These are phyloP conservation scores for Erodium texanum DNA, from an alignment of 441 rosid species.

Conservation along the genomic window DNA sequence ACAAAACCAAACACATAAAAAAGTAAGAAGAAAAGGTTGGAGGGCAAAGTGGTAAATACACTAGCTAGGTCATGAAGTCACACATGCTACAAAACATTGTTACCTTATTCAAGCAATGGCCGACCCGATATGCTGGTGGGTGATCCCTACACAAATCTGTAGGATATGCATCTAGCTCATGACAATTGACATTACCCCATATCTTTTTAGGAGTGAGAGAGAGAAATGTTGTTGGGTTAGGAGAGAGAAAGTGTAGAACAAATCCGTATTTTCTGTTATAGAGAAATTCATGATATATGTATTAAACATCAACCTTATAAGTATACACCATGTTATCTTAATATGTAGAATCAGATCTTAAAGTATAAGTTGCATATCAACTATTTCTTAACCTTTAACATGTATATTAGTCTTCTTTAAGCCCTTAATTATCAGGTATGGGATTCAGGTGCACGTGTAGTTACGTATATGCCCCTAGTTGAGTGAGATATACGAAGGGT, in stretches of 20 bases:
- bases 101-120: slow-evolving; percentile 6
- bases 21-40: not conserved
- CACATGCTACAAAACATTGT: slow-evolving; percentile 12
- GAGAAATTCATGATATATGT: not conserved
- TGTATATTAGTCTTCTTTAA: too few species aligned
- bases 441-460: too few species aligned
- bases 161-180: not conserved
- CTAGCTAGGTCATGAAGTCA: not conserved
- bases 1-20: too few species aligned
- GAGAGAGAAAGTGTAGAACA: too few species aligned
- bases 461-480: too few species aligned
- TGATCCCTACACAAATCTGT: not conserved
- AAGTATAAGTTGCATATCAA: too few species aligned
- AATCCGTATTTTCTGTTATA: too few species aligned
- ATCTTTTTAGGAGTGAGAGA: not conserved
- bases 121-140: slow-evolving; percentile 11
- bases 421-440: too few species aligned
- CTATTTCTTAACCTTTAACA: too few species aligned
- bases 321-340: too few species aligned
- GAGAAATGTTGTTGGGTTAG: not conserved
- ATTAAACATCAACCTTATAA: not conserved
- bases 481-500: too few species aligned
- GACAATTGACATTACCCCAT: not conserved
- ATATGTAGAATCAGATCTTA: too few species aligned
- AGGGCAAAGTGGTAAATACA: not conserved